A percentile compares a stretch with the other conserved stretches of the same genome.
Evolutionary conservation across 805 yeast species (phyloP).

Genomic region (Starmerella tilneyi): DNA sequence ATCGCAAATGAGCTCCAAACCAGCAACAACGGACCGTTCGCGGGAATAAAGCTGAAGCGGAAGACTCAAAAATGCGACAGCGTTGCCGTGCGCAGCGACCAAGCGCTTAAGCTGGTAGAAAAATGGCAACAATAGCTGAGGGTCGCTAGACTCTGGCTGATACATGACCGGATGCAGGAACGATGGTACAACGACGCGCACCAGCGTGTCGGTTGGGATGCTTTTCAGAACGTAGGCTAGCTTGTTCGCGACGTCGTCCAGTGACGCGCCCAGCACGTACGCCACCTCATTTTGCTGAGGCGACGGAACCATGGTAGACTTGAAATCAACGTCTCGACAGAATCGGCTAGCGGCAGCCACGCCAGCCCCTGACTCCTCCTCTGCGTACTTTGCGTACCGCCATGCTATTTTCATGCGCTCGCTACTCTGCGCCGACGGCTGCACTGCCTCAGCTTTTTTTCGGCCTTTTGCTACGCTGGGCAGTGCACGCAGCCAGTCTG

Average conservation of each 20-base stretch:
- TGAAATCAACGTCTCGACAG: conserved; percentile 21
- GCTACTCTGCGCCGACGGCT: neutral
- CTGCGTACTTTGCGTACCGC: conserved; percentile 58
- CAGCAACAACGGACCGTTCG: conserved; percentile 37
- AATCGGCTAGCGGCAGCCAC: conserved; percentile 22
- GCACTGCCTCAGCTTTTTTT: neutral
- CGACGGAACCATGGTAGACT: conserved; percentile 19
- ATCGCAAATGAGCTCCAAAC: conserved; percentile 53
- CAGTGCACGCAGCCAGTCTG: conserved; percentile 24
- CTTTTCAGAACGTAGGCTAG: conserved; percentile 37
- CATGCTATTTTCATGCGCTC: conserved; percentile 73
- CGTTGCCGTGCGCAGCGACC: conserved; percentile 41
- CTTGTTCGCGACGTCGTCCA: conserved; percentile 32
- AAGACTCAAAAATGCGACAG: conserved; percentile 46
- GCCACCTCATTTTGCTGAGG: conserved; percentile 21
- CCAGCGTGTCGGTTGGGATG: conserved; percentile 33
- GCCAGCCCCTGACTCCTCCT: conserved; percentile 14
- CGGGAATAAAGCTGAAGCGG: conserved; percentile 60
- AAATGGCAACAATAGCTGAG: conserved; percentile 47
- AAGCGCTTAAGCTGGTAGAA: conserved; percentile 45
- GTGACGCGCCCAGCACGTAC: conserved; percentile 19
- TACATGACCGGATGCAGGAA: conserved; percentile 70
- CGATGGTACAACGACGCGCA: conserved; percentile 66
- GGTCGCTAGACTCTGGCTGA: conserved; percentile 39
- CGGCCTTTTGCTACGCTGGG: conserved; percentile 26